These are phyloP conservation scores for Dalechampia spathulata DNA, from an alignment of 441 rosid species.

Conservation along the genomic window DNA sequence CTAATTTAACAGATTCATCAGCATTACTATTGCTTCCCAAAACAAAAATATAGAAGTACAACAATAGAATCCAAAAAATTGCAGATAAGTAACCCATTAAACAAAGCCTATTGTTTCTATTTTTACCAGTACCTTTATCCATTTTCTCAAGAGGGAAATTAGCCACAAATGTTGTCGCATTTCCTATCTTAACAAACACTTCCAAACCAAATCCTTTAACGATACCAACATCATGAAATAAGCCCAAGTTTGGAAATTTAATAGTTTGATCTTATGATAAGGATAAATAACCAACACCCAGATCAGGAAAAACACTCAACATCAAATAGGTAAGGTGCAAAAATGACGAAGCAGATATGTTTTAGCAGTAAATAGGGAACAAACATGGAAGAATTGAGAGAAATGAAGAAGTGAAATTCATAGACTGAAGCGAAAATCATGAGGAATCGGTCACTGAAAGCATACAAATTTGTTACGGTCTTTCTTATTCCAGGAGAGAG, in stretches of 20 bases:
- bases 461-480: slow-evolving; percentile 10
- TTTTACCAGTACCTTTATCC: slow-evolving; percentile 70
- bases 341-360: not conserved
- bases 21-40: slow-evolving; percentile 31
- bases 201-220: slow-evolving; percentile 19
- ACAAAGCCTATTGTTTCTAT: slow-evolving; percentile 55
- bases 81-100: slow-evolving; percentile 50
- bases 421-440: slow-evolving; percentile 6
- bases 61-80: slow-evolving; percentile 64
- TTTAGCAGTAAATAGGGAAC: no score
- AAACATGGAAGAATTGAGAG: no score
- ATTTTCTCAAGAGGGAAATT: slow-evolving; percentile 37
- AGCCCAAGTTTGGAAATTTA: not conserved
- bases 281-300: not conserved
- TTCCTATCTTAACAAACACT: slow-evolving; percentile 34
- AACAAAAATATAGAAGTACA: slow-evolving; percentile 76
- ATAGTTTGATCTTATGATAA: not conserved
- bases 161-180: slow-evolving; percentile 58
- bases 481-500: not conserved
- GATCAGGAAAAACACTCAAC: slow-evolving; percentile 1
- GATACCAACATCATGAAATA: slow-evolving; percentile 1
- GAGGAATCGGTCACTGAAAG: slow-evolving; percentile 2
- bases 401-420: not conserved
- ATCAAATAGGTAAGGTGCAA: not conserved
- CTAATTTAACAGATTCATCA: slow-evolving; percentile 38